Percentiles rank a stretch among this genome's conserved stretches.
Conservation (phyloP, 768 basidiomycete species). For the Trametes sanguinea region DNA sequence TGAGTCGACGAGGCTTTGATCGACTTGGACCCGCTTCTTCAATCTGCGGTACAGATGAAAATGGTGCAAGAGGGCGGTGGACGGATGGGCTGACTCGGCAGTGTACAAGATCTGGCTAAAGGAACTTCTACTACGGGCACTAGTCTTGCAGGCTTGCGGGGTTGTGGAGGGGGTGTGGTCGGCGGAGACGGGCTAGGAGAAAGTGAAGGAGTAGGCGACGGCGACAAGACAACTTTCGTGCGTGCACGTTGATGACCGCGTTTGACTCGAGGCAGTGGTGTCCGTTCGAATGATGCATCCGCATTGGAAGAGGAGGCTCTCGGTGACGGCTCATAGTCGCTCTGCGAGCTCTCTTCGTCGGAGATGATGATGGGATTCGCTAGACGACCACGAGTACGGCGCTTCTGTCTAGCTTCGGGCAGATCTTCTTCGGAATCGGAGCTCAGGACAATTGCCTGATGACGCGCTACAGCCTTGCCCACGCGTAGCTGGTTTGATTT, state of each 20-base stretch:
- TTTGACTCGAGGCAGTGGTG: neutral
- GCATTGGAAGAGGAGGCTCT: neutral
- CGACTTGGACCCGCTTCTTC: conserved; percentile 13
- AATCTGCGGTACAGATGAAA: conserved; percentile 10
- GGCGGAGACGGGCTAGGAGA: conserved; percentile 4
- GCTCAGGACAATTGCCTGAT: neutral
- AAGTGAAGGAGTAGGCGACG: conserved; percentile 5
- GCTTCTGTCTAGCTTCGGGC: conserved; percentile 1
- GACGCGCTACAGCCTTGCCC: neutral
- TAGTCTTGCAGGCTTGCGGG: too few relatives aligned
- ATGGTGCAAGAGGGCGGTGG: conserved; percentile 2
- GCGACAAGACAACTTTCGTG: conserved; percentile 10
- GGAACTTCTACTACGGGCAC: neutral
- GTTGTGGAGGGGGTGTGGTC: neutral
- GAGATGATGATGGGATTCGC: conserved; percentile 17
- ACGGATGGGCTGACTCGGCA: conserved; percentile 1
- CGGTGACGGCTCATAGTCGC: conserved; percentile 5
- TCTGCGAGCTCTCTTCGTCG: conserved; percentile 13
- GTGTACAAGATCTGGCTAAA: neutral
- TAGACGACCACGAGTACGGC: neutral
- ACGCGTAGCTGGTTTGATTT: neutral
- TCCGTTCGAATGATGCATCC: conserved; percentile 1
- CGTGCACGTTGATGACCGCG: neutral
- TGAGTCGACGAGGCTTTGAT: conserved; percentile 59
- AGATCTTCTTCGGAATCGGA: conserved; percentile 14